Evolutionary conservation across 768 basidiomycete genomes (phyloP).

Genomic region (Leucosporidium scottii): DNA sequence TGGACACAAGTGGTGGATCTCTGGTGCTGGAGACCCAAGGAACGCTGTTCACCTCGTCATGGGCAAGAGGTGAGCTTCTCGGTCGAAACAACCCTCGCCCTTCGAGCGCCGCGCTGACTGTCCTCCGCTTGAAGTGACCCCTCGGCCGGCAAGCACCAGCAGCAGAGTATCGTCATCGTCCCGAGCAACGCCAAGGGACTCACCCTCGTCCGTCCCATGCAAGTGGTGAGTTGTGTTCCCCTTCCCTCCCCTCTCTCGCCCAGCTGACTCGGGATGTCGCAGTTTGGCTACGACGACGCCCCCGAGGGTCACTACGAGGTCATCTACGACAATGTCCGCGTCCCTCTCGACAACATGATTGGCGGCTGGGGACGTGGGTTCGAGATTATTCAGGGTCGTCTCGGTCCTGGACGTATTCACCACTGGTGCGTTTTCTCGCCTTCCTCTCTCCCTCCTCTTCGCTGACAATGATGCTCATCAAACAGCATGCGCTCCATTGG

Average conservation of each 20-base stretch:
- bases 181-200: slow-evolving; percentile 80
- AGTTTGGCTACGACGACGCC: slow-evolving; percentile 43
- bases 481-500: slow-evolving; percentile 97
- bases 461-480: slow-evolving; percentile 38
- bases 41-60: slow-evolving; percentile 85
- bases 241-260: slow-evolving; percentile 58
- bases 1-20: slow-evolving; percentile 99
- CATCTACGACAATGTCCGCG: slow-evolving; percentile 85
- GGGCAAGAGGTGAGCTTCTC: slow-evolving; percentile 52
- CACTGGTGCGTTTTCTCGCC: slow-evolving; percentile 30
- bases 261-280: slow-evolving; percentile 86
- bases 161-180: slow-evolving; percentile 94
- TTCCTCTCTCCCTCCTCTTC: not conserved
- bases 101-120: too few species aligned
- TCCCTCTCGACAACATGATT: slow-evolving; percentile 73
- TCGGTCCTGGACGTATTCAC: slow-evolving; percentile 50
- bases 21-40: slow-evolving; percentile 88
- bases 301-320: slow-evolving; percentile 94
- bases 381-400: slow-evolving; percentile 92
- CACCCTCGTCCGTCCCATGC: slow-evolving; percentile 83
- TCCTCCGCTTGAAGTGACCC: slow-evolving; percentile 57
- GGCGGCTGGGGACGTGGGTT: slow-evolving; percentile 93
- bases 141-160: slow-evolving; percentile 59
- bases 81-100: too few species aligned
- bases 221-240: slow-evolving; percentile 64